Evolutionary conservation across 495 filamentous ascomycete species (phyloP).

Genomic region (Podospora pseudopauciseta): DNA sequence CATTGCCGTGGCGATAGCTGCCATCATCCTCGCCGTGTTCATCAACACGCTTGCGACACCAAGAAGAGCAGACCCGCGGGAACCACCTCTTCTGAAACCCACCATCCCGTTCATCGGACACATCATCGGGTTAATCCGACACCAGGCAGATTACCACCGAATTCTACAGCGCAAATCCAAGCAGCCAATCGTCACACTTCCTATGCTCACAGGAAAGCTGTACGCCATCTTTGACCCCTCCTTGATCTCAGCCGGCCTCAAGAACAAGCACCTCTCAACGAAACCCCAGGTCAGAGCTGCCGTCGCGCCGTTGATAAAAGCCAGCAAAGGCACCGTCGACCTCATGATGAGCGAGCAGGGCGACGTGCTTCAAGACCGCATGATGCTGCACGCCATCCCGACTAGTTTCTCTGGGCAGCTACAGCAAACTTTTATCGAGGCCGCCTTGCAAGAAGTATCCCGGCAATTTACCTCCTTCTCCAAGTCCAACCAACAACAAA

Average conservation of each 20-base stretch:
- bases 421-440: neutral
- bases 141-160: conserved; percentile 26
- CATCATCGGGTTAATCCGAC: conserved; percentile 23
- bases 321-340: neutral
- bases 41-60: conserved; percentile 5
- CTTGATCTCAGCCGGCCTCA: conserved; percentile 16
- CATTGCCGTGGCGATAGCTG: neutral
- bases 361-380: neutral
- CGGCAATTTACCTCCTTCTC: neutral
- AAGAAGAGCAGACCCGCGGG: conserved; percentile 15
- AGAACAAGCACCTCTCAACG: conserved; percentile 17
- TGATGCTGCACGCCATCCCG: conserved; percentile 3
- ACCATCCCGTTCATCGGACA: conserved; percentile 31
- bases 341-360: neutral
- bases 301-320: neutral
- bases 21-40: neutral
- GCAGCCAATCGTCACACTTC: conserved; percentile 24
- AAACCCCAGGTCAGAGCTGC: conserved; percentile 6
- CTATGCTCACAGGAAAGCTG: conserved; percentile 27
- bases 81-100: conserved; percentile 29
- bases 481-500: neutral
- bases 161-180: conserved; percentile 11
- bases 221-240: conserved; percentile 25
- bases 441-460: conserved; percentile 8
- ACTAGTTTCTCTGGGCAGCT: neutral